Base-by-base conservation (phyloP, 257 asterid genomes). In the Solanum sitiens region DNA sequence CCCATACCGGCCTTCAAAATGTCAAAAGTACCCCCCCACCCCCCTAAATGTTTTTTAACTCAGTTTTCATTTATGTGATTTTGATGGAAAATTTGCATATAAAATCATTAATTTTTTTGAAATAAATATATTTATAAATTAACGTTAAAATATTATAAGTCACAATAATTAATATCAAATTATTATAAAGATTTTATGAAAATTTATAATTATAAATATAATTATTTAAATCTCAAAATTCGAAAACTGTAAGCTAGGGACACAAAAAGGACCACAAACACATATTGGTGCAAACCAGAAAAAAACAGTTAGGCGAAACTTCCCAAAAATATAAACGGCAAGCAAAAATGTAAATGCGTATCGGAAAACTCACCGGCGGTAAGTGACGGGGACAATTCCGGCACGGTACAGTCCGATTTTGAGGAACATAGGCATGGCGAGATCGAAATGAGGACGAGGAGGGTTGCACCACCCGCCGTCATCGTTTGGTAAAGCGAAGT, bases 381-480 rank as follows among this genome's bases (percentile, higher is more conserved):
- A 71, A 2, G 79, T 93, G 84, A 94, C 97, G 35, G 98, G 94
- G 89, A 95, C 98, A 87, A 94, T 94, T 47, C 98, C 98, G 89
- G 98, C 96, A 71, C 93, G 94, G 77, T 93, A 95, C 87, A 91
- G 89, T 0, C 96, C 98, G 53, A 95, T 93, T 86, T 94, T 93
- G 56, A 93, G 94, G 89, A 93, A 95, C 98, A 95, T 93, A 2
- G 98, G 98, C 96, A 94, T 92, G 75, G 98, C 95, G 56, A 95
- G 94, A 76, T 95, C 98, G 84, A 95, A 95, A 86, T 95, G 98
- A 16, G 94, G 83, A 39, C 98, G 91, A 1, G 98, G 98, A 5
- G 98, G 98, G 89, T 95, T 95, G 83, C 98, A 95, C 98, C 98
- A 95, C 7, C 98, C 98, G 16, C 98, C 98, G 75, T 95, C 90